Evolutionary conservation across 306 rosid species (phyloP).

Genomic region (Cucurbita moschata): DNA sequence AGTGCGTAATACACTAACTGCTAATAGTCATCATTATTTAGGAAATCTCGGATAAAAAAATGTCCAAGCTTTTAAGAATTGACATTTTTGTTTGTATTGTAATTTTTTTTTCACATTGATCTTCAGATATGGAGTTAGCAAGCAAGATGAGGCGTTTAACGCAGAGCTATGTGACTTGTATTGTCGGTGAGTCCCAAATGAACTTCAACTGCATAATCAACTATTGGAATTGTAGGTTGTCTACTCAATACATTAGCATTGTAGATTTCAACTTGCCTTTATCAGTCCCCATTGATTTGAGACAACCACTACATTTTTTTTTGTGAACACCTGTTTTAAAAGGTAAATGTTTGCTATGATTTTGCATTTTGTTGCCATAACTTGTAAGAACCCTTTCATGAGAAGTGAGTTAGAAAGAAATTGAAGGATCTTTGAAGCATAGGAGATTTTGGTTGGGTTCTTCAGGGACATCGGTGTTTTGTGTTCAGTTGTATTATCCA

Average conservation of each 20-base stretch:
- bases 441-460: background rate
- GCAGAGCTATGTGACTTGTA: constrained; percentile 77
- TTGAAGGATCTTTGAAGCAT: background rate
- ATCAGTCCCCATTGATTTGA: background rate
- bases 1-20: background rate
- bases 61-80: background rate
- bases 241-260: background rate
- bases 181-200: constrained; percentile 31
- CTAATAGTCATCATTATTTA: background rate
- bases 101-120: background rate
- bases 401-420: background rate
- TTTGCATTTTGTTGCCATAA: background rate
- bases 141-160: constrained; percentile 74
- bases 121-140: constrained; percentile 74
- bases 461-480: background rate
- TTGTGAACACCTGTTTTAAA: background rate
- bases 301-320: background rate
- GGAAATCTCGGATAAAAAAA: background rate
- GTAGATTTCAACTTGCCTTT: background rate
- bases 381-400: background rate
- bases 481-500: background rate
- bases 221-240: background rate
- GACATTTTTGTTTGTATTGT: background rate
- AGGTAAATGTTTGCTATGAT: background rate
- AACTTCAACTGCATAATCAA: background rate